A percentile compares a stretch with the other conserved stretches of the same genome.
Conservation (phyloP, 2,329 filamentous ascomycete species). For the Dothistroma septosporum region DNA sequence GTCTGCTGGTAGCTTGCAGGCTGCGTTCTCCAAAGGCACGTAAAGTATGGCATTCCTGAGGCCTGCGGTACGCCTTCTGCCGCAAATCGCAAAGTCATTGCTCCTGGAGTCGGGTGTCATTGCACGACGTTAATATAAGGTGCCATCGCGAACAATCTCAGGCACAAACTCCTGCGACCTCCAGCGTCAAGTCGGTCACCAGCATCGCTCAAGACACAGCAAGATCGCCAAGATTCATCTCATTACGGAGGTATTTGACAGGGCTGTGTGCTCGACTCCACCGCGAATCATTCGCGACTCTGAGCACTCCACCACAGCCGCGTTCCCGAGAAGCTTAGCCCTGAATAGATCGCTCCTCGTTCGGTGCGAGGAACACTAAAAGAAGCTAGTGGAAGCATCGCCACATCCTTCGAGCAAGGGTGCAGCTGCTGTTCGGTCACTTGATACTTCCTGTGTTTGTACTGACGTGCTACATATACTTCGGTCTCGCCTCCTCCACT, state of each 20-base stretch:
- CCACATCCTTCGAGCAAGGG: slow-evolving; percentile 5
- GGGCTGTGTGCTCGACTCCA: neutral
- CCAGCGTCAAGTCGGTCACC: neutral
- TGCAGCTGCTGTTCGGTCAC: neutral
- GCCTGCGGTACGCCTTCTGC: neutral
- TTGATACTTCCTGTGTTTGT: neutral
- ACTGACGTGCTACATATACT: slow-evolving; percentile 10
- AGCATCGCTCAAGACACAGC: neutral
- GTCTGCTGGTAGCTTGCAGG: neutral
- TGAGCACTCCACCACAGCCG: slow-evolving; percentile 1
- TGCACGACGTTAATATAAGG: neutral
- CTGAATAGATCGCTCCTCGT: too few species aligned
- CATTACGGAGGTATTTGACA: neutral
- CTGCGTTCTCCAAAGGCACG: neutral
- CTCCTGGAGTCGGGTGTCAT: neutral
- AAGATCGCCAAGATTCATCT: neutral
- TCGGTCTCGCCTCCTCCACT: neutral
- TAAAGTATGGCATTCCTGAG: neutral
- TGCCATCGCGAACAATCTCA: neutral
- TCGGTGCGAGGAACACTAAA: neutral
- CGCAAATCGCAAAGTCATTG: neutral
- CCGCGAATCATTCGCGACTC: neutral
- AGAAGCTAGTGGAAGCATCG: neutral
- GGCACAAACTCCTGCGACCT: neutral
- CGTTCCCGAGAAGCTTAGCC: slow-evolving; percentile 7